phyloP scores from a whole-genome alignment of 2,329 filamentous ascomycete species.

The Paecilomyces sp. region DNA sequence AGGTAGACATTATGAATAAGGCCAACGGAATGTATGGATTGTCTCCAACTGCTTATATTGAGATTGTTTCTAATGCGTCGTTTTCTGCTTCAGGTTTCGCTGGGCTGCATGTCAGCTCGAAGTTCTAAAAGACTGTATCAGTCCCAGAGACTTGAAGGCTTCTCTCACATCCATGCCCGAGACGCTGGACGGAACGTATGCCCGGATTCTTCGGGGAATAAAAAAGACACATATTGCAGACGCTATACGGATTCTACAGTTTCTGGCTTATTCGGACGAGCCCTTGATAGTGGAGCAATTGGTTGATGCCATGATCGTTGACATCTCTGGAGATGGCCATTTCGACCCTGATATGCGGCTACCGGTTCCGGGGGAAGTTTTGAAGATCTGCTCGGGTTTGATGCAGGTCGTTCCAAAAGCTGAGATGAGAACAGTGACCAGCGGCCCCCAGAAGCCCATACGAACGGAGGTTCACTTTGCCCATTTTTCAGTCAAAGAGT shows the following conservation, averaged over 20 bases:
- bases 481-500: slow-evolving; percentile 18
- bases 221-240: slow-evolving; percentile 4
- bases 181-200: slow-evolving; percentile 17
- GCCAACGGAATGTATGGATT: slow-evolving; percentile 10
- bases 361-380: slow-evolving; percentile 8
- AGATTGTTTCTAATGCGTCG: background rate
- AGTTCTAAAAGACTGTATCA: slow-evolving; percentile 12
- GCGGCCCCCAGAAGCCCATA: background rate
- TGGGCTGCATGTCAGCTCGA: slow-evolving; percentile 20
- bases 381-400: slow-evolving; percentile 12
- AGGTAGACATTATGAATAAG: slow-evolving; percentile 5
- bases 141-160: slow-evolving; percentile 7
- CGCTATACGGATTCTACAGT: slow-evolving; percentile 10
- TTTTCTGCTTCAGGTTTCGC: slow-evolving; percentile 13
- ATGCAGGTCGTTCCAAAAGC: slow-evolving; percentile 3
- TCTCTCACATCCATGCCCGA: slow-evolving; percentile 13
- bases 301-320: slow-evolving; percentile 8
- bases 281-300: slow-evolving; percentile 10
- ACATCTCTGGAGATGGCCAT: background rate
- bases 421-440: background rate
- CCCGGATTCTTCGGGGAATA: slow-evolving; percentile 11
- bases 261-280: slow-evolving; percentile 10
- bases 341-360: slow-evolving; percentile 6
- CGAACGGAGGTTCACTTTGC: slow-evolving; percentile 10
- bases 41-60: background rate